Base-by-base conservation (phyloP, 306 rosid species). In the Castanea mollissima region DNA sequence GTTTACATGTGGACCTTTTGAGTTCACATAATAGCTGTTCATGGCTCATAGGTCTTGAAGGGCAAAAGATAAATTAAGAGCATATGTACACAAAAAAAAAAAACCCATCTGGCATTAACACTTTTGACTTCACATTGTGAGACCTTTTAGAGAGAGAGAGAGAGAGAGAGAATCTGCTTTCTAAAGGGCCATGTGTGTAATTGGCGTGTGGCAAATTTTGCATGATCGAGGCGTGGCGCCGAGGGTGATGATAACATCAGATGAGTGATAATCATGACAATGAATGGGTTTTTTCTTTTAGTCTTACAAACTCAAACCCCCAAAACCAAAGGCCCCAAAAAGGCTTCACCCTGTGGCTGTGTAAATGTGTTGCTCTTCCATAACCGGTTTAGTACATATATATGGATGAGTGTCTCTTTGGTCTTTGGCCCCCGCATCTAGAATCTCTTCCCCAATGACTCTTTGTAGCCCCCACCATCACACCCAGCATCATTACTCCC, bases 161-260 rank as follows among this genome's bases (percentile, higher is more conserved):
- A 19, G 54, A 46, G 52, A 60, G 11, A 27, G 25, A 84, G 78
- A 74, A 78, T 81, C 73, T 74, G 31, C 81, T 81, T 85, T 75
- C 46, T 73, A 1, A 23, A 49, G 0, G 76, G 31, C 74, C 78
- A 76, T 62, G 79, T 46, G 44, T 70, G 55, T 4, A 52, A 34
- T 67, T 68, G 52, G 80, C 27, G 73, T 64, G 73, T 75, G 27
- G 60, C 25, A 23, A 41, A 41, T 63, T 46, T 68, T 80, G 91
- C 76, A 86, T 86, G 88, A 88, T 90, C 81, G 74, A 78, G 90
- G 96, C 91, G 92, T 91, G 97, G 87, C 84, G 76, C 85, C 83
- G 83, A 79, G 63, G 52, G 78, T 46, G 72, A 89, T 88, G 74
- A 90, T 88, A 63, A 72, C 88, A 14, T 76, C 82, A 81, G 74